Percentiles rank a stretch among this genome's conserved stretches.
These are phyloP conservation scores for Volvox reticuliferus DNA, from an alignment of 139 green algal species.

Conservation along the genomic window DNA sequence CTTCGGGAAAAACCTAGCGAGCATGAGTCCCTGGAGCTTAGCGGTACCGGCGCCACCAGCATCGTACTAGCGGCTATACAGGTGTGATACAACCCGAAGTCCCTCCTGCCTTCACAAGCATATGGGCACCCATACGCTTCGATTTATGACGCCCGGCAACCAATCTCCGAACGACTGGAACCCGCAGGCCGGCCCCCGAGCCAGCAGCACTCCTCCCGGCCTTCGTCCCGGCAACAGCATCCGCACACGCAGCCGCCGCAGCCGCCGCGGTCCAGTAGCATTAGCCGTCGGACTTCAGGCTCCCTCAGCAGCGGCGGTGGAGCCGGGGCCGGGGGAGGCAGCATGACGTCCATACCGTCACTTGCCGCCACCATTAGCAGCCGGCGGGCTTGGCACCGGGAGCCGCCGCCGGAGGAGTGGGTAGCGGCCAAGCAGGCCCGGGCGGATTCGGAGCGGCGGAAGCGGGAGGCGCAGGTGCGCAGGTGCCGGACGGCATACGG, in stretches of 20 bases:
- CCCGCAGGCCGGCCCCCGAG: background rate
- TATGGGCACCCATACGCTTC: no score
- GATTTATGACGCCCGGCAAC: no score
- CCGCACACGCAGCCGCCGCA: background rate
- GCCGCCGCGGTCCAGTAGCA: background rate
- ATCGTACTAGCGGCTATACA: no score
- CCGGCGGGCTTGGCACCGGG: conserved; percentile 14
- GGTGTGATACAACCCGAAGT: no score
- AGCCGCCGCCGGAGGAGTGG: conserved; percentile 29
- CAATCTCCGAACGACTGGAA: no score
- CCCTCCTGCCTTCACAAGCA: no score
- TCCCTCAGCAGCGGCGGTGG: background rate
- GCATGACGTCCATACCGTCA: background rate
- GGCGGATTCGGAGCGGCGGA: conserved; percentile 24
- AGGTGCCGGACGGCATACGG: no score
- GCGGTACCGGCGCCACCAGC: no score
- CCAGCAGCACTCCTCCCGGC: background rate
- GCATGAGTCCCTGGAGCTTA: no score
- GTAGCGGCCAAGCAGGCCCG: background rate
- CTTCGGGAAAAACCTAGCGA: no score
- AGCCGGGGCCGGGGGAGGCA: background rate
- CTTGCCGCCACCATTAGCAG: background rate
- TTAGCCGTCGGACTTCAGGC: background rate
- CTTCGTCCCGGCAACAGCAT: background rate
- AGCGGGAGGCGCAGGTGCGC: conserved; percentile 30